Percentiles rank a stretch among this genome's conserved stretches.
These are phyloP conservation scores for Dictyostelium capitatum DNA, from an alignment of 78 protist genomes.

Conservation along the genomic window DNA sequence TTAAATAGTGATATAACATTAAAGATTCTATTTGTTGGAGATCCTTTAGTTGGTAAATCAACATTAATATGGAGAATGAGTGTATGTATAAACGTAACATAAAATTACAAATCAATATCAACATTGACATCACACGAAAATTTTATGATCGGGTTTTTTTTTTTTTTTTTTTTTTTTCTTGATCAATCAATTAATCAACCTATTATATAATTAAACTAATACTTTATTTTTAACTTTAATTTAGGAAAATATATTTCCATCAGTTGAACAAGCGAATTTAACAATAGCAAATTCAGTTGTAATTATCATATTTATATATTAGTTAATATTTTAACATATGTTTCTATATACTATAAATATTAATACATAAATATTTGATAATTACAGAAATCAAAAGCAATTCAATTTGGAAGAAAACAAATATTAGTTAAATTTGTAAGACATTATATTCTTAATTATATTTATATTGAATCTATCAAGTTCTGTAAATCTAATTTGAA, in stretches of 20 bases:
- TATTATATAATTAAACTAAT: no score
- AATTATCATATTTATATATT: not conserved
- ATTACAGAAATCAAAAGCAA: conserved; percentile 68
- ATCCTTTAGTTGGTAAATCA: conserved; percentile 70
- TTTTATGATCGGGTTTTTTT: not conserved
- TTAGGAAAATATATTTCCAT: conserved; percentile 55
- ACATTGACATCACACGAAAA: not conserved
- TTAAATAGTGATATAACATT: conserved; percentile 34
- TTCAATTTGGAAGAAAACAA: conserved; percentile 75
- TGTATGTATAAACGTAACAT: conserved; percentile 24
- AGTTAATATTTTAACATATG: no score
- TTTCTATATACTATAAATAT: no score
- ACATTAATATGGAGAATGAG: conserved; percentile 62
- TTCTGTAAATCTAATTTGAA: not conserved
- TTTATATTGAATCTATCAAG: not conserved
- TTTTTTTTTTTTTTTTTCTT: not conserved
- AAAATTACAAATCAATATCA: not conserved
- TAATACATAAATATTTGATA: no score
- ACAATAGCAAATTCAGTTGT: conserved; percentile 35
- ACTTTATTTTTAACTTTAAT: not conserved
- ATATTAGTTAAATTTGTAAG: conserved; percentile 65
- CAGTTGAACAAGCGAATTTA: conserved; percentile 71
- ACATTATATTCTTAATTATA: not conserved
- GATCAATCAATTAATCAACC: not conserved
- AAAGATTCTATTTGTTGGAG: conserved; percentile 56